Evolutionary conservation across 2,329 filamentous ascomycete species (phyloP), one percentile per base, ranked within the genome.

Genomic region (Scytalidium sp.): DNA sequence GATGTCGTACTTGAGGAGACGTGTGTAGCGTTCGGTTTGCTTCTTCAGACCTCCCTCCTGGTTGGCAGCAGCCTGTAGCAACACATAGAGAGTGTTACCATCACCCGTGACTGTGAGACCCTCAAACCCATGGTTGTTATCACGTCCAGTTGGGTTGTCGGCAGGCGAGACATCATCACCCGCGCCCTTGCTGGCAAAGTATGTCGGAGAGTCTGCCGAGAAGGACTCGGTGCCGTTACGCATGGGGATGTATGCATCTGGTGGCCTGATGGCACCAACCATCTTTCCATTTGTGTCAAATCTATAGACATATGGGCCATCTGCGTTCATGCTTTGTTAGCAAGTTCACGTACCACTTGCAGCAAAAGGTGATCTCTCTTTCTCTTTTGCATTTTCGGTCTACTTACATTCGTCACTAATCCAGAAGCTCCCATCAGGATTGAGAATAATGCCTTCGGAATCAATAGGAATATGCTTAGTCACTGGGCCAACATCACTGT

Each of bases 71-170:
- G 80, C 82, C 63, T 91, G 86, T 19, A 88, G 70, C 50, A 90
- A 72, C 1, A 79, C 77, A 60, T 81, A 89, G 10, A 90, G 70
- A 2, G 73, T 80, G 53, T 80, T 81, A 9, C 84, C 83, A 55
- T 87, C 80, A 0, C 76, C 71, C 3, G 78, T 81, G n/a, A 79
- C 67, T 0, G 83, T 85, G 44, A 90, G 67, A 0, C 82, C 85
- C 66, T 90, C 87, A 44, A 90, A 80, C n/a, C 87, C 86, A 63
- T 88, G 85, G 65, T 90, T 90, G 65, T 90, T 89, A 48, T 76
- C 72, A 19, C 87, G 78, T 11, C 87, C 87, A 1, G 76, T 76
- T 1, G 75, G 72, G 1, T 84, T 81, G 55, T 85, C 73, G 13
- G 69, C 72, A 0, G 85, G 85, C 2, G 64, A 67, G 2, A 80